Percentiles rank a stretch among this genome's conserved stretches.
Evolutionary conservation across 1,284 basidiomycete genomes (phyloP).

Genomic region (Microbotryum intermedium): DNA sequence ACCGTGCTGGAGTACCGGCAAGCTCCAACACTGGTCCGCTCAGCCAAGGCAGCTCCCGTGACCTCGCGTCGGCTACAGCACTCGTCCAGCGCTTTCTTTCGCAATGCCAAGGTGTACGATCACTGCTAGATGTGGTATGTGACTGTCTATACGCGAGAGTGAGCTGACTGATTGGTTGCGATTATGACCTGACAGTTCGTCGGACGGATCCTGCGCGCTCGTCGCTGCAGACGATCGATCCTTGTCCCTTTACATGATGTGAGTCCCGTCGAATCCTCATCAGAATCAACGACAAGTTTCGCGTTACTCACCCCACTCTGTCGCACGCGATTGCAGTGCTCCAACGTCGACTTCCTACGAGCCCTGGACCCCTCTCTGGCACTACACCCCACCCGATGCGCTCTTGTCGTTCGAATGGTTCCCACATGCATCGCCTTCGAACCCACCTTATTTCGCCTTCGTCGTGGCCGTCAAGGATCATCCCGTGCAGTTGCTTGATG

Average conservation of each 20-base stretch:
- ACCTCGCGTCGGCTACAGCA: too few species aligned
- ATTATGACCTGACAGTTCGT: conserved; percentile 10
- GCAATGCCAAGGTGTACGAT: conserved; percentile 15
- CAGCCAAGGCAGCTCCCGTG: too few species aligned
- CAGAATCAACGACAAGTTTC: background rate
- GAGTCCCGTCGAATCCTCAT: background rate
- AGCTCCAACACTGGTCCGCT: too few species aligned
- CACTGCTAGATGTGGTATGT: too few species aligned
- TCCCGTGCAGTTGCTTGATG: conserved; percentile 26
- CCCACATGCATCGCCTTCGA: conserved; percentile 11
- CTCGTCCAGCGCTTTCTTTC: conserved; percentile 12
- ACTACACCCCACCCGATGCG: conserved; percentile 13
- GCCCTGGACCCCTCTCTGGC: conserved; percentile 10
- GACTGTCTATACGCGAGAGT: background rate
- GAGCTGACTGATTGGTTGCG: background rate
- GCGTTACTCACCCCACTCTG: background rate
- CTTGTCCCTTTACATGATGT: conserved; percentile 17
- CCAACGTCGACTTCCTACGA: background rate
- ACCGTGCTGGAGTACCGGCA: too few species aligned
- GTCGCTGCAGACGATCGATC: conserved; percentile 24
- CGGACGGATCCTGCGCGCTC: conserved; percentile 22
- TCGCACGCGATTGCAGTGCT: background rate
- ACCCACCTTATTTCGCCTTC: conserved; percentile 26
- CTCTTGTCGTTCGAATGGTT: conserved; percentile 28
- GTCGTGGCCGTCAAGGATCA: conserved; percentile 27